These are phyloP conservation scores for Blepharisma undulans DNA, from an alignment of 169 alveolate genomes.

Conservation along the genomic window DNA sequence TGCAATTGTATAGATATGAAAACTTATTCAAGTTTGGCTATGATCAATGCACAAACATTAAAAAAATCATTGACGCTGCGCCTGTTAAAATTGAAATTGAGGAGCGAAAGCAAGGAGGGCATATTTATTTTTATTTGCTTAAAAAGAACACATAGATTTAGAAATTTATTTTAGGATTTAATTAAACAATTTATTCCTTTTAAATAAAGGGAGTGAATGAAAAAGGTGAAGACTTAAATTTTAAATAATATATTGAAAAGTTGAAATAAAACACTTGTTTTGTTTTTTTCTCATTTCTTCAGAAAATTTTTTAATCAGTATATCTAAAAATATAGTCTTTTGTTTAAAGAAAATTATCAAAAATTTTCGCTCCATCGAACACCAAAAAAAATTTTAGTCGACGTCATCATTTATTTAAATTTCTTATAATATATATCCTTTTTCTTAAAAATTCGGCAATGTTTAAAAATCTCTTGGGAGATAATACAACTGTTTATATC, in stretches of 20 bases:
- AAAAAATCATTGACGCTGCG: background rate
- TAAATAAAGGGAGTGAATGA: background rate
- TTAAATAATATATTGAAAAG: no score
- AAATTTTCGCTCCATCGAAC: background rate
- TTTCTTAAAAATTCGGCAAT: background rate
- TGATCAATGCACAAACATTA: background rate
- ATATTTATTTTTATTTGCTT: background rate
- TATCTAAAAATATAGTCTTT: no score
- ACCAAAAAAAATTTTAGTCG: background rate
- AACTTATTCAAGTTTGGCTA: background rate
- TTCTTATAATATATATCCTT: background rate
- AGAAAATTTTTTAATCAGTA: no score
- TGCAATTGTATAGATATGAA: background rate
- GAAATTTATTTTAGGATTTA: background rate
- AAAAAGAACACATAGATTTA: background rate
- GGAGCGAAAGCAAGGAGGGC: background rate
- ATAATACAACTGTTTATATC: background rate
- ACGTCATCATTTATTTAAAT: background rate
- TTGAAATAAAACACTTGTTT: no score
- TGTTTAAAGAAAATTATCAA: no score
- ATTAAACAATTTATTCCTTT: background rate
- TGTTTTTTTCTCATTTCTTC: background rate
- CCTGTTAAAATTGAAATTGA: background rate
- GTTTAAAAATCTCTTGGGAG: background rate
- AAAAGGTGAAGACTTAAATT: background rate